Conservation (phyloP, 345 rosid genomes). For the Lepidium africanum region DNA sequence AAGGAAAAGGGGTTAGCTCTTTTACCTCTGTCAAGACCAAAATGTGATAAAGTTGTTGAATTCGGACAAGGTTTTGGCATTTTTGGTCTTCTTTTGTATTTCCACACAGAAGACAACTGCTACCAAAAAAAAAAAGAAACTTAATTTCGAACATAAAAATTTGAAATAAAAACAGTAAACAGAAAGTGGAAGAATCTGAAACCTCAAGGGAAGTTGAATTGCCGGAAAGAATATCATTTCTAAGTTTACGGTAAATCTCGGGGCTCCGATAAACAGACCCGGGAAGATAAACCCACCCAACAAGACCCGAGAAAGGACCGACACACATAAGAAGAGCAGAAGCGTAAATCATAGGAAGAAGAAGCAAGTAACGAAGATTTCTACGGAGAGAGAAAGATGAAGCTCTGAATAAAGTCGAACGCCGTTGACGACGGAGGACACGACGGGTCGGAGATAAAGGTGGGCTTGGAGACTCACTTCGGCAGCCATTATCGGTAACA, state of each 20-base stretch:
- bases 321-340: constrained; percentile 72
- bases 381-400: constrained; percentile 50
- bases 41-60: constrained; percentile 35
- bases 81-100: constrained; percentile 59
- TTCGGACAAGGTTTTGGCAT: constrained; percentile 68
- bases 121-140: not conserved
- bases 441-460: constrained; percentile 61
- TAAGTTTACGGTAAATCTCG: constrained; percentile 54
- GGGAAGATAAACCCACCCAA: constrained; percentile 43
- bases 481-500: constrained; percentile 30
- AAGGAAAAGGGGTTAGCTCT: not conserved
- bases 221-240: constrained; percentile 61
- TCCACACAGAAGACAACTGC: constrained; percentile 80
- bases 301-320: constrained; percentile 63
- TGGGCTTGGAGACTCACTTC: constrained; percentile 58
- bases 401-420: constrained; percentile 52
- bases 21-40: constrained; percentile 39
- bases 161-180: not conserved
- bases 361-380: constrained; percentile 49
- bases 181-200: not conserved
- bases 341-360: constrained; percentile 60
- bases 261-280: constrained; percentile 83
- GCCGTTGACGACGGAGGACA: constrained; percentile 38
- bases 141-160: not conserved
- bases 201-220: constrained; percentile 68